Base-by-base conservation (phyloP, 768 basidiomycete genomes). In the Suillus occidentalis region DNA sequence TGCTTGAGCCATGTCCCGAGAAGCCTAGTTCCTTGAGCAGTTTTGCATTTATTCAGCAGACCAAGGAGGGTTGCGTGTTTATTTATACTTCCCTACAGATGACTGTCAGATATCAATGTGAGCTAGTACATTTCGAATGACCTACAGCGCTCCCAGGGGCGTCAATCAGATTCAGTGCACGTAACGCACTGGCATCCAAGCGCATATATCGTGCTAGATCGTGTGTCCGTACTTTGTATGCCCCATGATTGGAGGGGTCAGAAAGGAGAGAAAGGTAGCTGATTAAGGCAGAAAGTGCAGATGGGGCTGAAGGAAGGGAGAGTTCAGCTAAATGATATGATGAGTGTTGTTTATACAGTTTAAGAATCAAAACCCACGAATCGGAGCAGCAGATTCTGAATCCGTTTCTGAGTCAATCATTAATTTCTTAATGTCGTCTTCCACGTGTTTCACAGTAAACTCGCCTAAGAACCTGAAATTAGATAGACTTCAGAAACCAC, bases 131-230 rank as follows among this genome's bases (percentile, higher is more conserved):
- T 62, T 60, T 8, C 1, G 10, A 9, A 31, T 61, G 49, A 59
- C 28, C 56, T 0, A 61, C 20, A 10, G 47, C 16, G 16, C 60
- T 70, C 28, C 86, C 86, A 2, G 88, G 85, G 31, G 85, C 81
- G 62, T 95, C 94, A 34, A 91, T 86, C 18, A 99, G 79, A 71
- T 94, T 94, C 31, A 99, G 79, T 1, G 97, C 97, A 60, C 91
- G 85, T 20, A 99, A 80, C 0, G 97, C 97, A 67, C 95, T 97
- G 2, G 97, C 94, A 73, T 99, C 97, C 10, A 99, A 85, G 64
- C 89, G 90, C 95, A 99, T 97, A 76, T 90, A 99, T 72, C 93
- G 95, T 2, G 91, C 87, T 0, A 99, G 82, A 73, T 99, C 95
- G 72, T 99, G 96, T 0, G 90, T 92, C 45, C 84, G 85, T 14